Evolutionary conservation across 306 rosid genomes (phyloP), one percentile per base, ranked within the genome.

Genomic region (Benincasa hispida): DNA sequence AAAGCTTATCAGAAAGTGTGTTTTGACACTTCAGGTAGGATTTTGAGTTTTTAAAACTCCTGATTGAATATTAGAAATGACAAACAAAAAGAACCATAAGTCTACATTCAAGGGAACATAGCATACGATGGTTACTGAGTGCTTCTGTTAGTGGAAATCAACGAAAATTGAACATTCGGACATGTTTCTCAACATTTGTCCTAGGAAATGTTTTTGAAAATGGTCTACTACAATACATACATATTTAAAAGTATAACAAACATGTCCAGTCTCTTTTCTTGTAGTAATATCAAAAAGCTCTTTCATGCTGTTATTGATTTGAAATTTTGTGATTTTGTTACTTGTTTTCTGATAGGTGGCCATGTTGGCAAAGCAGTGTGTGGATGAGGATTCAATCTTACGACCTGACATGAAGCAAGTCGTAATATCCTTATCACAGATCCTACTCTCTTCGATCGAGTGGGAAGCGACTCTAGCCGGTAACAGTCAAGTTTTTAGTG

Each of bases 401-500:
- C 79, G 99, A 79, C 99, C 99, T 0, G 99, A 94, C 77, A 92
- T 94, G 99, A 92, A 89, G 57, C 91, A 88, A 78, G 76, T 89
- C 3, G 97, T 92, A 85, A 94, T 94, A 66, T 86, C 99, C 9
- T 81, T 92, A 78, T 94, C 99, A n/a, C 99, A 94, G 73, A 88
- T 92, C 76, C 92, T 90, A 17, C 88, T 94, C 14, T 90, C 97
- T 69, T 90, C 99, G 6, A 82, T 94, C 66, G 99, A 94, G 84
- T 94, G 99, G 99, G 99, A 94, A 87, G 96, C 99, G 14, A 94
- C 99, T 82, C 96, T 94, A 14, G 97, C 99, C 8, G 99, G 99
- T 74, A 94, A 89, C 82, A 94, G 99, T 84, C 99, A 94, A 80
- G 97, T 94, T 59, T 94, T 94, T 80, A 92, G 99, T 85, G 99